Base-by-base conservation (phyloP, 345 rosid genomes). In the Hypericum perforatum region DNA sequence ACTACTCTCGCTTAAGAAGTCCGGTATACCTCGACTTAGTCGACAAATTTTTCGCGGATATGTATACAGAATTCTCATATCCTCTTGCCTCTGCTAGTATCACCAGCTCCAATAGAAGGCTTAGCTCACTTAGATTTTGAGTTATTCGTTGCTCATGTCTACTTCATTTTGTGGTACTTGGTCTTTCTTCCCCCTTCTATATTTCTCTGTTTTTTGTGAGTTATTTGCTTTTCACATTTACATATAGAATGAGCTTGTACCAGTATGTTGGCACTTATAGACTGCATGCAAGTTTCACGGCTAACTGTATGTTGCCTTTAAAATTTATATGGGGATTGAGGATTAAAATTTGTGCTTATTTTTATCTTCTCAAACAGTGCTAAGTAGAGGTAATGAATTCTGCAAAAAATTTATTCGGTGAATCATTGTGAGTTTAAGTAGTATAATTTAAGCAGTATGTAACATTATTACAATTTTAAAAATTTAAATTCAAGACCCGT, bases 1-100 rank as follows among this genome's bases (percentile, higher is more conserved):
- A 86, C 60, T 87, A 91, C 56, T 81, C 92, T 16, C 72, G 82
- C 50, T 89, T 87, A 49, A 76, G 62, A 69, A 87, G 98, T 53
- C 96, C 98, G 0, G 86, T 76, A 1, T 87, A 91, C 54, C 78
- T 81, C 39, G 94, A 76, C 63, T 81, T 91, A 47, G 98, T 85
- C 16, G 88, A 87, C 75, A 73, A 64, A 60, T 92, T 92, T 77
- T 87, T 91, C 74, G 71, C 66, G 36, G 86, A 83, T 45, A 81
- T 88, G 88, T 78, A 80, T 63, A 61, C 73, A n/a, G 96, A 92
- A 62, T 71, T 82, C 74, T 68, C 85, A 39, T 70, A 57, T 59
- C 78, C 88, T 0, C 84, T 58, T 45, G 58, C 78, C 39, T 13
- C 81, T 50, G 64, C 60, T 39, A 72, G 58, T 60, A 59, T 61